Conservation (phyloP, 1,284 basidiomycete genomes). For the Pterulicium gracile region DNA sequence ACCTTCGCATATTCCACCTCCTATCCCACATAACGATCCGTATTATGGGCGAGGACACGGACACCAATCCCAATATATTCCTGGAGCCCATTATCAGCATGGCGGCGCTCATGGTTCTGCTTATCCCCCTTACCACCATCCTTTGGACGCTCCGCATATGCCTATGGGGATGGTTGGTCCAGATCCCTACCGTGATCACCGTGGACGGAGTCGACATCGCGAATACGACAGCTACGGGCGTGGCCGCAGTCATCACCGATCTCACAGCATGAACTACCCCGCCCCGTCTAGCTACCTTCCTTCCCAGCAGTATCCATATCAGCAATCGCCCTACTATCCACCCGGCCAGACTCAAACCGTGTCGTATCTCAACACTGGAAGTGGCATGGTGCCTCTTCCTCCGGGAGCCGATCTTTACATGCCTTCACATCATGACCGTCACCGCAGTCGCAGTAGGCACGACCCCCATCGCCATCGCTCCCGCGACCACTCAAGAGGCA, state of each 20-base stretch:
- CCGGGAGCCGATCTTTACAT: neutral
- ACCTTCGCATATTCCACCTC: neutral
- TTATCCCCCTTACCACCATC: neutral
- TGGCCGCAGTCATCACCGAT: neutral
- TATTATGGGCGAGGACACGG: no score
- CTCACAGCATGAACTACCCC: neutral
- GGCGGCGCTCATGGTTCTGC: neutral
- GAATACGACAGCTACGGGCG: neutral
- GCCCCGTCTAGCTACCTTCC: neutral
- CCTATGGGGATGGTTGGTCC: slow-evolving; percentile 1
- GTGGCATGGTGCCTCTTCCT: neutral
- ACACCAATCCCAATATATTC: no score
- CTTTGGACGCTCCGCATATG: neutral
- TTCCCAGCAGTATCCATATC: slow-evolving; percentile 1
- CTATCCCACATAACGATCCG: no score
- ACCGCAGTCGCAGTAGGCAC: neutral
- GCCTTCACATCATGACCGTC: neutral
- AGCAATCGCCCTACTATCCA: neutral
- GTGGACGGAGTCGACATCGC: neutral
- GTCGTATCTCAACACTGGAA: neutral
- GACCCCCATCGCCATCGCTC: neutral
- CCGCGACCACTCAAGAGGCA: neutral
- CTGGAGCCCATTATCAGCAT: no score
- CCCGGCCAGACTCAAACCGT: no score
- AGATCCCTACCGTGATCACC: no score